Evolutionary conservation across 257 asterid species (phyloP).

Genomic region (Leptodermis oblonga): DNA sequence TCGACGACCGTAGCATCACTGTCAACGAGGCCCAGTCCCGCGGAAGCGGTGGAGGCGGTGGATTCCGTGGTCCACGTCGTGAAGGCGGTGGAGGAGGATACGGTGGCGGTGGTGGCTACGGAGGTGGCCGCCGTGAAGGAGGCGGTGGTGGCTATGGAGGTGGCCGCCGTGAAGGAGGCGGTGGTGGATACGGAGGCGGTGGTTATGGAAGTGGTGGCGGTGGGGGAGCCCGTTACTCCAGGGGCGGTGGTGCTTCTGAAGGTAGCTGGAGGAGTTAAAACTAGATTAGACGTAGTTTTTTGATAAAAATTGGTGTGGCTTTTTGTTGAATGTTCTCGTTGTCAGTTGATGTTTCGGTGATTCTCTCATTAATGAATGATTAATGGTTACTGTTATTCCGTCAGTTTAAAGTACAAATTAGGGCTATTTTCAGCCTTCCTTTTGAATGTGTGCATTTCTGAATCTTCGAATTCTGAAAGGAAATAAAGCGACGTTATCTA

Average conservation of each 20-base stretch:
- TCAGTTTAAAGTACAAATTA: no score
- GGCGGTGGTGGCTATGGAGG: background rate
- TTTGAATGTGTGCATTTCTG: no score
- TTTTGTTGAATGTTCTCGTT: no score
- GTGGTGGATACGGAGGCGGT: background rate
- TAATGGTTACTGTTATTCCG: no score
- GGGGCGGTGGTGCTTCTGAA: background rate
- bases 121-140: background rate
- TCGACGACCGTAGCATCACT: slow-evolving; percentile 84
- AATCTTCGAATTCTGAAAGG: no score
- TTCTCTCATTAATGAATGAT: no score
- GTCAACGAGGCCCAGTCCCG: slow-evolving; percentile 45
- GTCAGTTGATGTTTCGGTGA: no score
- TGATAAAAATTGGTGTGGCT: no score
- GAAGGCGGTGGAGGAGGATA: background rate
- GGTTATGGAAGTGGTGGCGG: background rate
- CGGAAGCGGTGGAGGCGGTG: background rate
- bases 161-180: slow-evolving; percentile 4
- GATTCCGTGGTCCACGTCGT: background rate
- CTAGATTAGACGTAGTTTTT: no score
- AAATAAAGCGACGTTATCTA: no score
- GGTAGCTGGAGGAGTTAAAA: slow-evolving; percentile 2
- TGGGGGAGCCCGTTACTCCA: slow-evolving; percentile 3
- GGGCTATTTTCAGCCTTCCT: no score
- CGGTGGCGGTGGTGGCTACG: background rate